These are phyloP conservation scores for Botryotinia convoluta DNA, from an alignment of 2,329 filamentous ascomycete genomes.

Conservation along the genomic window DNA sequence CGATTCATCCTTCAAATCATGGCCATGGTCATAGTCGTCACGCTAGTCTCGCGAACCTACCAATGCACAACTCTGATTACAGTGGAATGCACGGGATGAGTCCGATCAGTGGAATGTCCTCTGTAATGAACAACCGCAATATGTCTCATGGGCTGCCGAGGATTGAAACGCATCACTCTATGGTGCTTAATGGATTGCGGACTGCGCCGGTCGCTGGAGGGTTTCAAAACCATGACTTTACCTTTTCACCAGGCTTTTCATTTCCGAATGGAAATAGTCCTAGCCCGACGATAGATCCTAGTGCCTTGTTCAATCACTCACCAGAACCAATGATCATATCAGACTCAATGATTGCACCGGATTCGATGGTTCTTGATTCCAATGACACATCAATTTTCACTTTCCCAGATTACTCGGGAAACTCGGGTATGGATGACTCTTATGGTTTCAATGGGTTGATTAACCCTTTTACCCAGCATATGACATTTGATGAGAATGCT, in stretches of 20 bases:
- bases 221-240: constrained; percentile 64
- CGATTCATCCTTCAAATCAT: neutral
- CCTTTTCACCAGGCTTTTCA: constrained; percentile 59
- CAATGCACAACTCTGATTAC: constrained; percentile 61
- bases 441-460: constrained; percentile 78
- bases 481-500: constrained; percentile 74
- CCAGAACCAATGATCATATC: constrained; percentile 52
- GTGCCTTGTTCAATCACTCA: constrained; percentile 75
- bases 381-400: constrained; percentile 58
- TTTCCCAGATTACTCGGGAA: constrained; percentile 57
- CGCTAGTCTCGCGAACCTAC: constrained; percentile 68
- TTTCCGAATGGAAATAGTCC: constrained; percentile 43
- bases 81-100: constrained; percentile 38
- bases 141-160: constrained; percentile 70
- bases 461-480: constrained; percentile 56
- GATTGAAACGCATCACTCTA: constrained; percentile 66
- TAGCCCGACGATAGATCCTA: constrained; percentile 69
- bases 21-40: constrained; percentile 54
- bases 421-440: constrained; percentile 66
- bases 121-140: constrained; percentile 63
- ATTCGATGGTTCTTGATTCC: constrained; percentile 61
- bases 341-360: constrained; percentile 46
- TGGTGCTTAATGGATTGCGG: constrained; percentile 69
- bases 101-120: constrained; percentile 59
- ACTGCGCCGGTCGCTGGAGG: constrained; percentile 73